Percentiles rank a stretch among this genome's conserved stretches.
Conservation (phyloP, 306 rosid genomes). For the Geum urbanum region DNA sequence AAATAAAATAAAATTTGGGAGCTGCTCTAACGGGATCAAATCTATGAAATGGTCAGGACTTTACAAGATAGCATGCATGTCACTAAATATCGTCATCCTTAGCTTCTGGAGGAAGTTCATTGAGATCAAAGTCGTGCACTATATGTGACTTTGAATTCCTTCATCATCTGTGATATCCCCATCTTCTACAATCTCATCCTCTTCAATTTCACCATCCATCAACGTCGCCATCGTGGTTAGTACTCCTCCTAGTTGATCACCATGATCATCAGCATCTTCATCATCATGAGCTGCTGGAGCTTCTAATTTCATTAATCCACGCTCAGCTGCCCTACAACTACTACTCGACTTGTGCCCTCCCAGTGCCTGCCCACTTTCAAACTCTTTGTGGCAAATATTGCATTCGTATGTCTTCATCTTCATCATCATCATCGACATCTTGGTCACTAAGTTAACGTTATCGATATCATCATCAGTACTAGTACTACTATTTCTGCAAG, state of each 20-base stretch:
- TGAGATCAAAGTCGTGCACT: background rate
- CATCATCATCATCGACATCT: background rate
- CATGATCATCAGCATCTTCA: background rate
- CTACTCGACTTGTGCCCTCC: slow-evolving; percentile 10
- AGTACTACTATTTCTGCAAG: background rate
- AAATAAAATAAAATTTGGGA: too few relatives aligned
- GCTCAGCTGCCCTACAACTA: background rate
- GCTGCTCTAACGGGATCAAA: too few relatives aligned
- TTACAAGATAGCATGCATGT: too few relatives aligned
- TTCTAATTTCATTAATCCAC: background rate
- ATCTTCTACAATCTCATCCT: background rate
- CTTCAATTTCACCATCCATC: slow-evolving; percentile 1
- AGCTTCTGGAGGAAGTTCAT: slow-evolving; percentile 7
- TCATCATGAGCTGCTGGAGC: background rate
- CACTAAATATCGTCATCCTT: too few relatives aligned
- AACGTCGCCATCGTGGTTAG: background rate
- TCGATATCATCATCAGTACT: background rate
- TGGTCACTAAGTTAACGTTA: too few relatives aligned
- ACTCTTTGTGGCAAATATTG: background rate
- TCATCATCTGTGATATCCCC: slow-evolving; percentile 5
- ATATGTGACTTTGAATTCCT: background rate
- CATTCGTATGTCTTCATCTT: background rate
- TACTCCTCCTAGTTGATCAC: background rate
- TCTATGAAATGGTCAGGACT: too few relatives aligned
- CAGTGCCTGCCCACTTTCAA: background rate